Base-by-base conservation (phyloP, 371 early-diverging fungal genomes). In the Umbelopsis sp. region DNA sequence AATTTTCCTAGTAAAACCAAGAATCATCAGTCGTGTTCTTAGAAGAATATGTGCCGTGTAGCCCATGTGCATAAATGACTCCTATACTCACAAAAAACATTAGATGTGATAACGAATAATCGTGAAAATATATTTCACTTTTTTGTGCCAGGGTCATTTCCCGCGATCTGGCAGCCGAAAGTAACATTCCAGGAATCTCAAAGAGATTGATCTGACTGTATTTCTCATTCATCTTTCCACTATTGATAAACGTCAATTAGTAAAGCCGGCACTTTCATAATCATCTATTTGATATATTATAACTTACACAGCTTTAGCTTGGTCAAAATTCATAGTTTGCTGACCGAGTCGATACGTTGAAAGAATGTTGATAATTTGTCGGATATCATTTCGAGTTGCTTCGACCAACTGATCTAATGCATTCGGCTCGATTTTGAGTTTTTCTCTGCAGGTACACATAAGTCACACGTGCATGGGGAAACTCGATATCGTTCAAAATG, bases 351-450 rank as follows among this genome's bases (percentile, higher is more conserved):
- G 85, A 75, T 93, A 97, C 9, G 94, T 93, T 3, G 98, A 96
- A 62, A 99, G 73, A 66, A 96, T 87, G 77, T 99, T 99, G 53
- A 99, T 86, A 63, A 99, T 91, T 82, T 99, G 99, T n/a, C 99
- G 93, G 69, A 99, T 94, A 81, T 99, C 99, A 38, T 93, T 92
- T 50, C 91, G 87, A 1, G 98, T 94, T 0, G 87, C 77, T 50
- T 80, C 77, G 10, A 98, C 91, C n/a, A 99, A 81, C 73, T 96
- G 90, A 52, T 92, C 95, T 22, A 99, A 76, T 0, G 94, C 95
- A 73, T 94, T 95, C 2, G 93, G 84, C 68, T 89, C 81, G 16
- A 99, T 67, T 44, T 82, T 74, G 20, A 99, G 84, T 2, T 89
- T 87, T 78, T 99, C 99, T 50, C 86, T 86, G 72, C 46, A 37